Conservation (phyloP, 2,329 filamentous ascomycete species). For the Zymoseptoria passerinii region DNA sequence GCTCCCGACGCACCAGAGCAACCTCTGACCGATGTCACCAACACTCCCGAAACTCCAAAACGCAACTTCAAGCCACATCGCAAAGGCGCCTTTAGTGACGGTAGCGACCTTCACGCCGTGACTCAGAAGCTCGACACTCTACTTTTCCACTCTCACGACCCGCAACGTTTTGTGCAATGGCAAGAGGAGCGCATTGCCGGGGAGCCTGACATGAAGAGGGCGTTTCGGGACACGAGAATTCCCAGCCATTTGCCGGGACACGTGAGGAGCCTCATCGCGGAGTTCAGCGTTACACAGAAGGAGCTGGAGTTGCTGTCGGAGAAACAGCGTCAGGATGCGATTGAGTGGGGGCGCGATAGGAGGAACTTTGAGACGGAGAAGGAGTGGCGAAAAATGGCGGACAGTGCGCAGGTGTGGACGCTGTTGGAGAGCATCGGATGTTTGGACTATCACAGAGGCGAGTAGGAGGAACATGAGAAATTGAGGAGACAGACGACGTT, state of each 20-base stretch:
- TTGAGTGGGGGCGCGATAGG: conserved; percentile 29
- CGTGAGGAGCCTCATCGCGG: conserved; percentile 28
- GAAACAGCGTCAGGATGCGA: conserved; percentile 26
- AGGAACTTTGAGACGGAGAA: conserved; percentile 26
- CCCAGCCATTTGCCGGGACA: conserved; percentile 25
- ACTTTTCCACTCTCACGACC: conserved; percentile 12
- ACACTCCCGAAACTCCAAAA: conserved; percentile 22
- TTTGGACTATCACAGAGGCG: conserved; percentile 27
- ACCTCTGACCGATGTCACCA: conserved; percentile 22
- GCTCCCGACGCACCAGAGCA: conserved; percentile 15
- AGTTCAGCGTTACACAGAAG: conserved; percentile 16
- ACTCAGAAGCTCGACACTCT: conserved; percentile 19
- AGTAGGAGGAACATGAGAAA: not conserved
- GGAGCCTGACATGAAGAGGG: conserved; percentile 4
- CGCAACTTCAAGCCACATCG: conserved; percentile 26
- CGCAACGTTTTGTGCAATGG: conserved; percentile 20
- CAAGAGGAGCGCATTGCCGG: conserved; percentile 17
- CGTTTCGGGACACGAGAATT: conserved; percentile 20
- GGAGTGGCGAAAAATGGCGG: conserved; percentile 29
- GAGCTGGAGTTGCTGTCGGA: conserved; percentile 24
- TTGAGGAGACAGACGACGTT: not conserved
- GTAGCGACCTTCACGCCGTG: conserved; percentile 13
- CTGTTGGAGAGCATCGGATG: conserved; percentile 34
- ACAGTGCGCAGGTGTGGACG: conserved; percentile 31
- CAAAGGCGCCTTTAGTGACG: conserved; percentile 26